Conservation (phyloP, 139 green algal species). For the Yamagishiella unicocca region DNA sequence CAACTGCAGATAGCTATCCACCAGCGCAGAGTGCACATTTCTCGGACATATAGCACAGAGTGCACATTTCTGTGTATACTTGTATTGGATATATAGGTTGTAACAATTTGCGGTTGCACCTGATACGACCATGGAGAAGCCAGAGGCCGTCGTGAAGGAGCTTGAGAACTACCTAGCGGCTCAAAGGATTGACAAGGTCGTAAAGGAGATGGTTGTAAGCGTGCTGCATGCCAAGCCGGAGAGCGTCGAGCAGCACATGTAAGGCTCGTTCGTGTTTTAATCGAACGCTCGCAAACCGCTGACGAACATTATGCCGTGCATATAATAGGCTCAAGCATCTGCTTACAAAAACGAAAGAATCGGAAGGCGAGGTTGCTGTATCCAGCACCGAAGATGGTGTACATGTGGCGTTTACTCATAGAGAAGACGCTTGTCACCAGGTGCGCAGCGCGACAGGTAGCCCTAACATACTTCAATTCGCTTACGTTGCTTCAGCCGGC, state of each 20-base stretch:
- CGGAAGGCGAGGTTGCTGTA: background rate
- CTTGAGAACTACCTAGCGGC: conserved; percentile 18
- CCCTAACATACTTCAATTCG: background rate
- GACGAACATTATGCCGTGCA: too few relatives aligned
- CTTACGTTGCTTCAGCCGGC: too few relatives aligned
- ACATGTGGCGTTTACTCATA: background rate
- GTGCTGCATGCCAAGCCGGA: conserved; percentile 16
- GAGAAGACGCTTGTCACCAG: background rate
- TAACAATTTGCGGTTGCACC: too few relatives aligned
- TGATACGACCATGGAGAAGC: conserved; percentile 26
- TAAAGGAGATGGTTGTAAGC: conserved; percentile 20
- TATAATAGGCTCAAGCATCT: conserved; percentile 15
- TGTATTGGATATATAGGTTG: too few relatives aligned
- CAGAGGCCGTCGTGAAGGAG: background rate
- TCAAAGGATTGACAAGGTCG: conserved; percentile 6
- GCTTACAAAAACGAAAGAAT: background rate
- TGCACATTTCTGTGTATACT: too few relatives aligned
- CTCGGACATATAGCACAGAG: too few relatives aligned
- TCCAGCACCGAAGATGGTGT: conserved; percentile 10
- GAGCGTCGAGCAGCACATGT: conserved; percentile 19
- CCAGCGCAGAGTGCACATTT: too few relatives aligned
- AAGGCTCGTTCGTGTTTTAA: too few relatives aligned
- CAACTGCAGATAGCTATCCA: too few relatives aligned
- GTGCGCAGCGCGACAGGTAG: background rate
- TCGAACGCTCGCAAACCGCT: too few relatives aligned